Base-by-base conservation (phyloP, 805 yeast genomes). In the Debaryomyces hansenii region DNA sequence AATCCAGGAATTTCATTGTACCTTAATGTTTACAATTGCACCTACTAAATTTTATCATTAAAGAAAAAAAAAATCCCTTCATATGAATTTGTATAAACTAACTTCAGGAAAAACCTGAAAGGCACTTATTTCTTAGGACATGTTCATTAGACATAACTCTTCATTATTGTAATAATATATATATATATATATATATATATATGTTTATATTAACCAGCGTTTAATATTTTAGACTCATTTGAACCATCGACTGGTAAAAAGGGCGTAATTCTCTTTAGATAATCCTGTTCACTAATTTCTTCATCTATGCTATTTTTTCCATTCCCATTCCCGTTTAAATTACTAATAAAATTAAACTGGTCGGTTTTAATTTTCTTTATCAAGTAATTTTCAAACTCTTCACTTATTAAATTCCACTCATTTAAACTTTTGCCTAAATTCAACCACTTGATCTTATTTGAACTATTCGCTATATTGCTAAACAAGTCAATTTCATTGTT, bases 351-450 rank as follows among this genome's bases (percentile, higher is more conserved):
- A 45, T 53, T 53, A 47, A 62, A 58, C 32, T 57, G 60, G 46
- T 66, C 71, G 28, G 54, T 43, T 34, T 63, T 68, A 37, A 67
- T 63, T 41, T 65, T 59, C 6, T 54, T 55, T 43, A 56, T 57
- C 48, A 75, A 58, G 48, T 69, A 78, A 4, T 49, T 44, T 51
- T 75, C 79, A 56, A 77, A 77, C 53, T 78, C 83, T 11, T 69
- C 67, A 18, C 79, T 75, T 36, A 69, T 60, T 3, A 47, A 28
- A 46, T 75, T 74, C 76, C 83, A 78, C 53, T 81, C 87, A 53
- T 74, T 77, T 42, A 82, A 54, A 7, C 79, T 67, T 45, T 74
- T 72, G 9, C 83, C 84, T 29, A 77, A 54, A 36, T 60, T 63
- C 10, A 60, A 50, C 51, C 58, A 54, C 37, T 64, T 64, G n/a